Conservation (phyloP, 306 rosid species). For the Lathyrus sativus region DNA sequence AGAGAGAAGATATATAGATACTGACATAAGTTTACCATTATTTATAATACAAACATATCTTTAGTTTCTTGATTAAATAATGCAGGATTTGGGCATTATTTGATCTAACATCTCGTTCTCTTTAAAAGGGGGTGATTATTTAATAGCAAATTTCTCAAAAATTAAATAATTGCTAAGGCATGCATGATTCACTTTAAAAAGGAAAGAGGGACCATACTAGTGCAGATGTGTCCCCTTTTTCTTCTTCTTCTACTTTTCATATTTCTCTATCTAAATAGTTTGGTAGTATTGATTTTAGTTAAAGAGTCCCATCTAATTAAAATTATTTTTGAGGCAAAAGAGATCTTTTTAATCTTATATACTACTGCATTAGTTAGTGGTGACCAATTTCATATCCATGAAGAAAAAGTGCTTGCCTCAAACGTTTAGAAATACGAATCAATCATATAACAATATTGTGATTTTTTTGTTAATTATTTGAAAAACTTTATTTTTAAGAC, state of each 20-base stretch:
- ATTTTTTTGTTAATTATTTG: too few relatives aligned
- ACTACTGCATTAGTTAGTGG: neutral
- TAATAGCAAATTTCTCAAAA: neutral
- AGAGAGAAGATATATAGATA: constrained; percentile 24
- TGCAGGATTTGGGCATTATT: constrained; percentile 56
- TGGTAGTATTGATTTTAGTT: constrained; percentile 44
- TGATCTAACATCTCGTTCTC: constrained; percentile 33
- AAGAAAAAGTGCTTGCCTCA: neutral
- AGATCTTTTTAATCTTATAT: neutral
- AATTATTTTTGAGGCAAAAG: too few relatives aligned
- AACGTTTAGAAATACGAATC: too few relatives aligned
- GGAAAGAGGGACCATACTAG: constrained; percentile 32
- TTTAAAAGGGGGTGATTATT: constrained; percentile 31
- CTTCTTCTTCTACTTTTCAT: constrained; percentile 1
- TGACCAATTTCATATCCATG: neutral
- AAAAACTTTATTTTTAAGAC: too few relatives aligned
- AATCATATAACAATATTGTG: too few relatives aligned
- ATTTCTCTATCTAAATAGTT: constrained; percentile 16
- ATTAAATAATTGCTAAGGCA: neutral
- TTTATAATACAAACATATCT: constrained; percentile 29
- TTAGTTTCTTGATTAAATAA: constrained; percentile 32
- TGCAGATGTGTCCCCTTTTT: constrained; percentile 36
- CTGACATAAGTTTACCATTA: constrained; percentile 32
- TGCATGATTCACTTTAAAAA: constrained; percentile 44
- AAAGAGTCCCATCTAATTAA: too few relatives aligned